These are phyloP conservation scores for Mayamaea pseudoterrestris DNA, from an alignment of 108 stramenopile genomes.

Conservation along the genomic window DNA sequence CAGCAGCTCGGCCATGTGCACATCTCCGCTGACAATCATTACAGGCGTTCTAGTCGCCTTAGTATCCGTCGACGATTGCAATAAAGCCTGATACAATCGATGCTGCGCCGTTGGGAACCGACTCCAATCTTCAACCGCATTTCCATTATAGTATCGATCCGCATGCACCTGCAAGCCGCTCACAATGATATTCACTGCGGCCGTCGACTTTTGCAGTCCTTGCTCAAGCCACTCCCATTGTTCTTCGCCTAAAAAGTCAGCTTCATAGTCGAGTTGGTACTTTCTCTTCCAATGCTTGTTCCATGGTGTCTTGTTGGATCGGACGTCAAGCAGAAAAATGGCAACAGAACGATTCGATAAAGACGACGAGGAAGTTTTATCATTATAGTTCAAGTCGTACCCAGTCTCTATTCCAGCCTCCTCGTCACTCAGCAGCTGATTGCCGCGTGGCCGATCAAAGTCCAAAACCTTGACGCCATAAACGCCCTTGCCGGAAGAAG, in stretches of 20 bases:
- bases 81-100: constrained; percentile 49
- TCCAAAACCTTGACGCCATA: constrained; percentile 79
- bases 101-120: constrained; percentile 40
- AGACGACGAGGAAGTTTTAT: constrained; percentile 7
- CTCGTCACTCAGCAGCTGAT: constrained; percentile 25
- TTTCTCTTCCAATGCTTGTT: no score
- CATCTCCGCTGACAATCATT: constrained; percentile 69
- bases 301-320: constrained; percentile 52
- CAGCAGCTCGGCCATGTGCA: constrained; percentile 65
- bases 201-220: constrained; percentile 28
- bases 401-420: constrained; percentile 72
- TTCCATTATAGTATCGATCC: constrained; percentile 38
- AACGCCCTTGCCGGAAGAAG: constrained; percentile 38
- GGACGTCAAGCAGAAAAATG: constrained; percentile 43
- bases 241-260: constrained; percentile 47
- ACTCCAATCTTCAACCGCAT: constrained; percentile 61
- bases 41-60: no score
- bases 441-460: constrained; percentile 20
- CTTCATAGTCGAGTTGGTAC: constrained; percentile 6
- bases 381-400: neutral
- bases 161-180: constrained; percentile 64
- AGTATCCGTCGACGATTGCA: constrained; percentile 39
- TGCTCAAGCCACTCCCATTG: constrained; percentile 70
- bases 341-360: constrained; percentile 21
- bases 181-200: constrained; percentile 53